Base-by-base conservation (phyloP, 164 flowering plant genomes). In the Annona cherimola region DNA sequence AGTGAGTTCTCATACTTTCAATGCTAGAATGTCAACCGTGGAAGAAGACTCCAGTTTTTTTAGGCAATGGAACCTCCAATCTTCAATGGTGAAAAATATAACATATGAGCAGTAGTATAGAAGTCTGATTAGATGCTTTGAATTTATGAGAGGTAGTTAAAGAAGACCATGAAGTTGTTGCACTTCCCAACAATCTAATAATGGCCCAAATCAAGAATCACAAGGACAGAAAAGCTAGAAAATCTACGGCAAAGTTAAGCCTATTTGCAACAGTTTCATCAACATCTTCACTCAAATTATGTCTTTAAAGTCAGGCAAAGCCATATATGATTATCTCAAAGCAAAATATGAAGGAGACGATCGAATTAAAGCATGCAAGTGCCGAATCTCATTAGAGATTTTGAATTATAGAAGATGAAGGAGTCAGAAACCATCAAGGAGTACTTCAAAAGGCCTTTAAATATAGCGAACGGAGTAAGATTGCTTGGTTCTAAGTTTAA, bases 401-500 rank as follows among this genome's bases (percentile, higher is more conserved):
- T 12, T 26, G 44, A 67, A 67, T 54, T 16, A 45, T 67, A 4
- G 26, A 67, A 40, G n/a, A n/a, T n/a, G n/a, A n/a, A n/a, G n/a
- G n/a, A n/a, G n/a, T n/a, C n/a, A n/a, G n/a, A n/a, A n/a, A n/a
- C n/a, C n/a, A n/a, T n/a, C n/a, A n/a, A n/a, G n/a, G 67, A 65
- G 9, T 65, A 65, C 19, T 65, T 43, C 12, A 43, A 65, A 42
- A 65, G 67, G 9, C 67, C 40, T 35, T 43, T 65, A 11, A 26
- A 18, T 35, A 65, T 65, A 35, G 67, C 20, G 9, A 65, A 65
- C 67, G 40, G 40, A 42, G 67, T 65, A 65, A 65, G 67, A 35
- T 16, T 65, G 16, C 62, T 60, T 60, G 62, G 62, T 60, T 16
- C 26, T 60, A 5, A 60, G 16, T 60, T 60, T 60, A 16, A n/a